A percentile compares a stretch with the other conserved stretches of the same genome.
These are phyloP conservation scores for Claviceps pazoutovae DNA, from an alignment of 2,329 filamentous ascomycete genomes.

Conservation along the genomic window DNA sequence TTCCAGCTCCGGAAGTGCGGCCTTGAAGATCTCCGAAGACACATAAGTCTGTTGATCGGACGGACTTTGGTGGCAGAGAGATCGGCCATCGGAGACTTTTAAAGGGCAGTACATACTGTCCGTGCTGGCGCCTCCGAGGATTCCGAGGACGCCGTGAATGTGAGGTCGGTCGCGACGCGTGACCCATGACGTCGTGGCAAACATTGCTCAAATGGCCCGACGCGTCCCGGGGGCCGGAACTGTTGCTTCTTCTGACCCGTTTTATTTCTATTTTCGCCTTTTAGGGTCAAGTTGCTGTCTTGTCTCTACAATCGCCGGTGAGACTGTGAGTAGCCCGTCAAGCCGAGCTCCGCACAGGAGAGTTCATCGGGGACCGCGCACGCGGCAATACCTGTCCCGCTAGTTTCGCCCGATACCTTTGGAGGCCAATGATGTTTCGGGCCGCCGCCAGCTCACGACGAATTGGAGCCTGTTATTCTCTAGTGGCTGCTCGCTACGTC, in stretches of 20 bases:
- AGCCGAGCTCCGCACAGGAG: too few species aligned
- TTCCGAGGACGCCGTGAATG: conserved; percentile 1
- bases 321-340: too few species aligned
- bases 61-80: neutral
- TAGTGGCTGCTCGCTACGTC: neutral
- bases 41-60: neutral
- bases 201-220: neutral
- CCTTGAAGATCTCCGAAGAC: neutral
- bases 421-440: too few species aligned
- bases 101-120: neutral
- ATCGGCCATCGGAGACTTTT: neutral
- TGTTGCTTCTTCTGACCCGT: too few species aligned
- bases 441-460: neutral
- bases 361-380: too few species aligned
- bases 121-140: neutral
- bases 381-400: too few species aligned
- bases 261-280: too few species aligned
- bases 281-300: too few species aligned
- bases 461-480: neutral
- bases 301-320: too few species aligned
- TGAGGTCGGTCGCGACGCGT: neutral
- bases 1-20: neutral
- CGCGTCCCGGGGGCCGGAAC: too few species aligned
- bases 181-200: neutral
- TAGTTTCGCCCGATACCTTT: too few species aligned